Base-by-base conservation (phyloP, 352 stramenopile genomes). In the Bremia lactucae region DNA sequence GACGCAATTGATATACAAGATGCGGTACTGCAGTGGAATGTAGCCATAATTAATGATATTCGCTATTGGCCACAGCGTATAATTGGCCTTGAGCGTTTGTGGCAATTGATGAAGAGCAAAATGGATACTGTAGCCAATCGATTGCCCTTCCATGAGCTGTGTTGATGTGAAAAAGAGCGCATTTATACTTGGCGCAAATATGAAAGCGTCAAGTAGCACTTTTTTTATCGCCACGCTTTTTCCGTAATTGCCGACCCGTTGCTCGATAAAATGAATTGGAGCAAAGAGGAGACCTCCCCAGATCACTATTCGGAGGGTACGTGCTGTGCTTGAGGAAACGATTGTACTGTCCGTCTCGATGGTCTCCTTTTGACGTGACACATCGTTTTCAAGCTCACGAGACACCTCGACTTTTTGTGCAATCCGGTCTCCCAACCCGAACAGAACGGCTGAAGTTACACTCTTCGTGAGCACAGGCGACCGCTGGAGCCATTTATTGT, bases 231-330 rank as follows among this genome's bases (percentile, higher is more conserved):
- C 61, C 35, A 62, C 61, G 6, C 44, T 38, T 34, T 52, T 52
- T n/a, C 61, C 61, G 9, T 53, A 28, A 20, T 49, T 62, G 6
- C 52, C 46, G n/a, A 68, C 57, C 7, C 35, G 52, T 65, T 52
- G 46, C 45, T 95, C 81, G 6, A 94, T 50, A 8, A 88, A 52
- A 22, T 80, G 83, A 38, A 67, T 60, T 0, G 83, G 82, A 14
- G 79, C 77, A 54, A 93, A 83, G 16, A 95, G 42, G 8, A 82
- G 59, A 21, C 90, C 66, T 10, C 82, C 83, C 55, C 91, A 95
- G 38, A 92, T 55, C 31, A 87, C 66, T 65, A 93, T 94, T 6
- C 84, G 64, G 16, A 71, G 31, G 3, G 78, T 80, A 38, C 82
- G 62, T 18, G 45, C 50, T 44, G 46, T 54, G n/a, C 45, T 55